Evolutionary conservation across 306 rosid species (phyloP), one percentile per base, ranked within the genome.

Genomic region (Pyrus pyrifolia): DNA sequence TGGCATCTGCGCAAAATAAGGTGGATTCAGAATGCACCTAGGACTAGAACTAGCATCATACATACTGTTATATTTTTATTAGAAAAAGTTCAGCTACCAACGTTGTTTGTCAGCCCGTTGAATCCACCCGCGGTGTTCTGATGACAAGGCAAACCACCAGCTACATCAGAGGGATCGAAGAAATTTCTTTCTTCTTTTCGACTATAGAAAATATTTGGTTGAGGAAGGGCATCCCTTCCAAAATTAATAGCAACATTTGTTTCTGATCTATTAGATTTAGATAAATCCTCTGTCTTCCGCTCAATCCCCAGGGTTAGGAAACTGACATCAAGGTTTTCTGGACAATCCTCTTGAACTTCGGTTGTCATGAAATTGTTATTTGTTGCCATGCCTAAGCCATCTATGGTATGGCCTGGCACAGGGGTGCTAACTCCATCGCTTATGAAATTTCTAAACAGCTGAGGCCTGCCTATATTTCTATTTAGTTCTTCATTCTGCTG

Each of bases 251-350:
- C 35, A 53, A 67, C 7, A 57, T 82, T 71, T 74, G 68, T 23
- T 38, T 74, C 79, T 53, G 80, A 81, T 29, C 63, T 18, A 38
- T 67, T 78, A 55, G 31, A 33, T 65, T 27, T 67, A 67, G 68
- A 67, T 72, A 70, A 29, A 38, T 29, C 72, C 51, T 76, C 71
- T 13, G 11, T 23, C 76, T 74, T 73, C 71, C 38, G n/a, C 22
- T 76, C 80, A 65, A 73, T 66, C 70, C 79, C 78, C 46, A 72
- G 69, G 18, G 79, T 67, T 78, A 75, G 61, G 72, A 60, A 77
- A 58, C 70, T 73, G 44, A 78, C 81, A 72, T 80, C 84, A 76
- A 6, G 38, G 52, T 30, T 71, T 69, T 65, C 79, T 31, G 75
- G 73, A 79, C 40, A n/a, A 75, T 63, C 66, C 74, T 60, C 69